Evolutionary conservation across 495 filamentous ascomycete species (phyloP), one percentile per base, ranked within the genome.

Genomic region (Xylaria curta): DNA sequence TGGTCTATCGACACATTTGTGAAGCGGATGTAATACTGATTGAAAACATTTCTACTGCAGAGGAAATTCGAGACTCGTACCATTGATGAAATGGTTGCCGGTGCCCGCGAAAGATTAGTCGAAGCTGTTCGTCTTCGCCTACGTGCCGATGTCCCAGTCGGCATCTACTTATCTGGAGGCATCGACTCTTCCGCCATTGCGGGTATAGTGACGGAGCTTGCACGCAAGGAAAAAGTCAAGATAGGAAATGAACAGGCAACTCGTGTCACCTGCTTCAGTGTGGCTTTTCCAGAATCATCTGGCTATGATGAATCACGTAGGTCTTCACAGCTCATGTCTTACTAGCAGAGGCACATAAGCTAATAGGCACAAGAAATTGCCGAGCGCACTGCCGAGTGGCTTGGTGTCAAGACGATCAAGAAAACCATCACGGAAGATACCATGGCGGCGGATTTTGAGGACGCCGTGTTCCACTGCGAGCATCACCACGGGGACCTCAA

Each of bases 111-210:
- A 17, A 77, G 74, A 6, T 68, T 88, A 49, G 74, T 85, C 0
- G 85, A 88, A 21, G 75, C 86, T 0, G 76, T 88, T 4, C 80
- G 80, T 1, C 36, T 87, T 40, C 84, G 86, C 13, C 78, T 88
- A 38, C 80, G 85, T 26, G 86, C 86, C 3, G 86, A 89, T 75
- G 87, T 88, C 0, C 82, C 82, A 8, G 78, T 89, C 8, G 86
- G 86, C 1, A 76, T 89, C 54, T 87, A 85, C 66, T 76, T 88
- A 1, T 83, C 79, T 31, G 87, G 87, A n/a, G 87, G 87, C 3
- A 78, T 89, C 38, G 87, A 87, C 71, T 86, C 83, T 6, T 85
- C 85, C 0, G 80, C 81, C 8, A 76, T 88, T 38, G 87, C 86
- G 19, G 85, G 87, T 17, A 88, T 89, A 74, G 83, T 84, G 28